Evolutionary conservation across 2,329 filamentous ascomycete genomes (phyloP).

Genomic region (Pyrenophora graminea): DNA sequence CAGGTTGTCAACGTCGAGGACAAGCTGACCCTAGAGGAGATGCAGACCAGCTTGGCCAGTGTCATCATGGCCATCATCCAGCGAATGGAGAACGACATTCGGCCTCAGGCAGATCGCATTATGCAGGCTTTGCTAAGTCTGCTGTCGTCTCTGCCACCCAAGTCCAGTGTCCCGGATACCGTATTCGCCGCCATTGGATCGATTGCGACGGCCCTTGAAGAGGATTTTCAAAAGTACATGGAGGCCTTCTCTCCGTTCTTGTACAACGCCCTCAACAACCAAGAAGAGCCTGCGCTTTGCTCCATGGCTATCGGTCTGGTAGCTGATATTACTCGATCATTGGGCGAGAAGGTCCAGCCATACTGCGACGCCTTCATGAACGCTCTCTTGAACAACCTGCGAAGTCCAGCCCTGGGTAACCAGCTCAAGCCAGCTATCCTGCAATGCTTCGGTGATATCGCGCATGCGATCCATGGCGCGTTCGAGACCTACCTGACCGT

Average conservation of each 20-base stretch:
- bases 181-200: slow-evolving; percentile 90
- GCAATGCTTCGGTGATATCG: slow-evolving; percentile 97
- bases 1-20: slow-evolving; percentile 98
- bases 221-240: slow-evolving; percentile 97
- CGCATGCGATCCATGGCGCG: slow-evolving; percentile 85
- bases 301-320: slow-evolving; percentile 97
- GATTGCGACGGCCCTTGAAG: slow-evolving; percentile 88
- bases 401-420: slow-evolving; percentile 85
- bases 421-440: slow-evolving; percentile 98
- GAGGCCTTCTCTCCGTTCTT: slow-evolving; percentile 90
- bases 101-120: slow-evolving; percentile 87
- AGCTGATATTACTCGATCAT: slow-evolving; percentile 90
- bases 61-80: slow-evolving; percentile 91
- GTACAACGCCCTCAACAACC: slow-evolving; percentile 91
- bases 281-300: slow-evolving; percentile 91
- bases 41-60: slow-evolving; percentile 93
- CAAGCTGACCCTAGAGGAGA: slow-evolving; percentile 92
- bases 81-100: slow-evolving; percentile 87
- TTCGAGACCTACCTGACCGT: slow-evolving; percentile 94
- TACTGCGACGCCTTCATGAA: slow-evolving; percentile 99
- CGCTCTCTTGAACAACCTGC: slow-evolving; percentile 87
- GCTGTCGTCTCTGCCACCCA: slow-evolving; percentile 74
- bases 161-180: slow-evolving; percentile 92
- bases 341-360: slow-evolving; percentile 87
- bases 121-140: slow-evolving; percentile 88